Evolutionary conservation across 1,139 yeast species (phyloP).

Genomic region (Zygosaccharomyces sapae): DNA sequence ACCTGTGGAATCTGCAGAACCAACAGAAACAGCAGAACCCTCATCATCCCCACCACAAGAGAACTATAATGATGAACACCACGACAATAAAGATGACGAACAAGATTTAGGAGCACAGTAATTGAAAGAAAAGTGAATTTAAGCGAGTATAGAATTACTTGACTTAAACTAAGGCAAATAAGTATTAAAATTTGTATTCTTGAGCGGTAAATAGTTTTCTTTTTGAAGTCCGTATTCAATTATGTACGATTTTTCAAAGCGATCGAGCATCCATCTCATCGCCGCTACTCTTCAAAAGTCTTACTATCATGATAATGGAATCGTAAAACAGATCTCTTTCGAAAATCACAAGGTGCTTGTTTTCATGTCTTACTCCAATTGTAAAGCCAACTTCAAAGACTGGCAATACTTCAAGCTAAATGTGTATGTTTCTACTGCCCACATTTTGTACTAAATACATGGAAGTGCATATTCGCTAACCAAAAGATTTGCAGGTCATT

Average conservation of each 20-base stretch:
- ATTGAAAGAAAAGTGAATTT: not conserved
- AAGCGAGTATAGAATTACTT: not conserved
- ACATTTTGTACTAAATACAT: not conserved
- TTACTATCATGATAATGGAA: not conserved
- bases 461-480: conserved; percentile 6
- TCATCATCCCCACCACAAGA: not conserved
- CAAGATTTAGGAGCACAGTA: conserved; percentile 1
- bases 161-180: not conserved
- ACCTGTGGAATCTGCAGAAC: not conserved
- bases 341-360: not conserved
- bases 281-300: not conserved
- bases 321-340: not conserved
- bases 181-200: not conserved
- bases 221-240: not conserved
- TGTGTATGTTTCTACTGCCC: conserved; percentile 21
- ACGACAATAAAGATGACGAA: not conserved
- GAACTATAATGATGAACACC: not conserved
- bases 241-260: not conserved
- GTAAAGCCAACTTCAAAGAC: conserved; percentile 15
- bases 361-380: not conserved
- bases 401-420: conserved; percentile 29
- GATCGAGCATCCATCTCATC: not conserved
- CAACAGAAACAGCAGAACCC: not conserved
- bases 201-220: conserved; percentile 1
- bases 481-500: conserved; percentile 20